Evolutionary conservation across 495 filamentous ascomycete genomes (phyloP).

Genomic region (Sabuloglossum arenarium): DNA sequence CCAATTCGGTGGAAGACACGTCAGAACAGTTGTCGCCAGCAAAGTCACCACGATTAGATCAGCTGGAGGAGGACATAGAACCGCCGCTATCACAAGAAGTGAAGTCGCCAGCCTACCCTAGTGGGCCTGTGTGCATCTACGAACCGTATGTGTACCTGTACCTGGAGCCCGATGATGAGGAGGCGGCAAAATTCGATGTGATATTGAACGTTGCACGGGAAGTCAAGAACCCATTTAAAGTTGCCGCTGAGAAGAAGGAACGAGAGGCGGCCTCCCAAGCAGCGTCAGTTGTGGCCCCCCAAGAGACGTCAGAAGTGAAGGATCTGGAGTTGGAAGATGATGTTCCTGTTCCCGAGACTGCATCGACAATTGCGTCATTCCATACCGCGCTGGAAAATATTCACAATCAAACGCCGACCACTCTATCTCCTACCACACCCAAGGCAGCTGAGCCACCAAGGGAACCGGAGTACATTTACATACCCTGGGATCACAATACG

Average conservation of each 20-base stretch:
- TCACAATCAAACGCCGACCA: constrained; percentile 8
- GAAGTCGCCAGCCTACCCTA: constrained; percentile 76
- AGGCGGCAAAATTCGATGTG: constrained; percentile 74
- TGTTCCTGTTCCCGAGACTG: neutral
- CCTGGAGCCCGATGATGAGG: constrained; percentile 68
- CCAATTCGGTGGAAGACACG: neutral
- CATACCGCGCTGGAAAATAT: constrained; percentile 3
- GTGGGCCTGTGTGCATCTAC: constrained; percentile 83
- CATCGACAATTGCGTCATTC: neutral
- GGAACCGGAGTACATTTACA: constrained; percentile 78
- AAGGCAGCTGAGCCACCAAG: constrained; percentile 22
- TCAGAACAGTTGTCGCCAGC: neutral
- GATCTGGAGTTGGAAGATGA: neutral
- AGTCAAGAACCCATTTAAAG: constrained; percentile 66
- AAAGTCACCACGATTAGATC: neutral
- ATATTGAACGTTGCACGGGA: constrained; percentile 92
- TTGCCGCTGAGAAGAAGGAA: neutral
- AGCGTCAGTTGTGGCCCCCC: too few species aligned
- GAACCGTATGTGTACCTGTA: constrained; percentile 85
- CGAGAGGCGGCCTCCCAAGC: neutral
- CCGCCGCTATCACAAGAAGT: constrained; percentile 57
- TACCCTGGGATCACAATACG: constrained; percentile 95
- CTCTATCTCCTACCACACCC: constrained; percentile 36
- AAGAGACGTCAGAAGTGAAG: neutral
- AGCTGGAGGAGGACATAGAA: constrained; percentile 42